Percentiles rank a stretch among this genome's conserved stretches.
Conservation (phyloP, 768 basidiomycete species). For the Lactifluus piperatus region DNA sequence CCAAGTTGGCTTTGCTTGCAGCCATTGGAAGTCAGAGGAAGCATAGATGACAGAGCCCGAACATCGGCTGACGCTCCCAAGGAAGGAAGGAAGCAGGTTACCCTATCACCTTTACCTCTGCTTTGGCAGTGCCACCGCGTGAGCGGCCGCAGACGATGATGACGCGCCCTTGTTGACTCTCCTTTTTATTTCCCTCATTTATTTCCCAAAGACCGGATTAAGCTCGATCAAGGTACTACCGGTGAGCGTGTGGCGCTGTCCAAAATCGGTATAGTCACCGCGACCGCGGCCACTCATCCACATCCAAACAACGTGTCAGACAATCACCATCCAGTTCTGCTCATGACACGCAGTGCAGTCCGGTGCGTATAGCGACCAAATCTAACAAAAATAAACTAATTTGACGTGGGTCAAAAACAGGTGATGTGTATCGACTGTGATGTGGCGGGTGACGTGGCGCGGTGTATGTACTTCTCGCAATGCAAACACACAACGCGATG, state of each 20-base stretch:
- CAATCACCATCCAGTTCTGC: neutral
- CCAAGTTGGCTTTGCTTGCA: too few species aligned
- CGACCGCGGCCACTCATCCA: neutral
- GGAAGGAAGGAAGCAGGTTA: too few species aligned
- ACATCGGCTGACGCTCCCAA: too few species aligned
- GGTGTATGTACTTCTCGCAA: slow-evolving; percentile 1
- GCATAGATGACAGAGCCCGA: too few species aligned
- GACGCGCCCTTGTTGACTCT: neutral
- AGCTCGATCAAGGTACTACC: neutral
- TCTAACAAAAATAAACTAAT: neutral
- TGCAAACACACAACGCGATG: neutral
- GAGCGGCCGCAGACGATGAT: neutral
- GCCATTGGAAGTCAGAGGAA: too few species aligned
- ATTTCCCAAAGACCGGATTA: neutral
- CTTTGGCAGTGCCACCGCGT: neutral
- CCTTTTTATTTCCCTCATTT: neutral
- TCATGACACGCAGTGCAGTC: neutral
- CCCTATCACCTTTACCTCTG: neutral
- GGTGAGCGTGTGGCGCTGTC: neutral
- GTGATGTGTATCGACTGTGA: slow-evolving; percentile 13
- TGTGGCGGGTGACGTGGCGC: slow-evolving; percentile 10
- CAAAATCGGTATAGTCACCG: neutral
- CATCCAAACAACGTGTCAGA: neutral
- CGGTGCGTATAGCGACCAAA: neutral
- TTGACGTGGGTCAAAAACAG: neutral